phyloP scores from a whole-genome alignment of 208 protist species.

The Leishmania arabica region DNA sequence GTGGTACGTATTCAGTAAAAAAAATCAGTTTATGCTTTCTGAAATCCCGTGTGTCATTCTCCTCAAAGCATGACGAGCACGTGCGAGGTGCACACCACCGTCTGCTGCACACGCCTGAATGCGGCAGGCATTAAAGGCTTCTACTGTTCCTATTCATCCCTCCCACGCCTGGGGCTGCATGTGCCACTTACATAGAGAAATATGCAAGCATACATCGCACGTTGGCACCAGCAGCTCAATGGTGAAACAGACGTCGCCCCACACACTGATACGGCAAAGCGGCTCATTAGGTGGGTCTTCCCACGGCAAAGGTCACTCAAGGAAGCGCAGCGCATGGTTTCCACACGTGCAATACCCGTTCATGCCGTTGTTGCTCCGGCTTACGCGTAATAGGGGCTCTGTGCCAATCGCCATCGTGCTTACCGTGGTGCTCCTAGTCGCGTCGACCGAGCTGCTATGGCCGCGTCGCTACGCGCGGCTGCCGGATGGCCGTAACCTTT shows the following conservation, averaged over 20 bases:
- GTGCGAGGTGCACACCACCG: background rate
- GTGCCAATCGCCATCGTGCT: background rate
- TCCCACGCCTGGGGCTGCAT: background rate
- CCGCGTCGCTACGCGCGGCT: constrained; percentile 2
- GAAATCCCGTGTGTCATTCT: background rate
- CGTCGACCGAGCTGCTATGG: background rate
- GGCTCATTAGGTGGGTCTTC: no score
- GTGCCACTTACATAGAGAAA: background rate
- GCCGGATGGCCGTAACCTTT: constrained; percentile 10
- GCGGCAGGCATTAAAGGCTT: background rate
- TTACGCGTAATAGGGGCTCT: background rate
- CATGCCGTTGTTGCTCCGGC: background rate
- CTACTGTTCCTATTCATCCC: background rate
- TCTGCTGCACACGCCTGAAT: background rate
- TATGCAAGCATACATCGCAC: background rate
- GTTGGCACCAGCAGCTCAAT: background rate
- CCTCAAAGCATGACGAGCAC: background rate
- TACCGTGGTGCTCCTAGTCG: background rate
- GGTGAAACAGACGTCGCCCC: no score
- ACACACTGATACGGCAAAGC: no score
- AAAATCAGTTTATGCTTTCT: background rate
- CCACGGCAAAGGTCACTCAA: background rate
- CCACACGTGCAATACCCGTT: background rate
- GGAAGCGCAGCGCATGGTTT: background rate
- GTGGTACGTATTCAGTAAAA: background rate